Base-by-base conservation (phyloP, 1,139 yeast genomes). In the Saccharomycopsis hybrid region DNA sequence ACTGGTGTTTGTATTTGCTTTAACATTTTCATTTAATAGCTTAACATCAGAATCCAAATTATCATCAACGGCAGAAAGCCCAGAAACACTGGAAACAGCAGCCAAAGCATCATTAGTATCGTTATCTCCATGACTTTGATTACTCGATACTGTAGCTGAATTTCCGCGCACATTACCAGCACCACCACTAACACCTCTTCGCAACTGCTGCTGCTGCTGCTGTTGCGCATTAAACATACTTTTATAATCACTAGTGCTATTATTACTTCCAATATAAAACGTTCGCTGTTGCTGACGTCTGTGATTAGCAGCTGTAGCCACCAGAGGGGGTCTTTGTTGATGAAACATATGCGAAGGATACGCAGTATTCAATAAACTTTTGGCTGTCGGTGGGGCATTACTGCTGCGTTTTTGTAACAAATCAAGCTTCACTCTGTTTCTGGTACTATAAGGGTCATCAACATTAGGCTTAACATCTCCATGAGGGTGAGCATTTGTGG, bases 281-380 rank as follows among this genome's bases (percentile, higher is more conserved):
- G 35, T 29, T 18, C 18, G 18, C 18, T 18, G 18, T 18, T 18
- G 18, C 18, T 18, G 18, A 18, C 18, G 18, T 18, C 18, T 18
- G 18, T 18, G 18, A 18, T 18, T 18, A 18, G 18, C 18, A 18
- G 18, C 18, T 18, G 18, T 18, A 18, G 18, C 18, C 18, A 18
- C 18, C 18, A 18, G 18, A 2, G 47, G 43, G 8, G 50, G 51
- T 24, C 9, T 35, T 24, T 41, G 36, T 40, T 52, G 53, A 35
- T 52, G 52, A 38, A 52, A 52, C 51, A 52, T 51, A 38, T 52
- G 55, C 3, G 52, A 47, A n/a, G 49, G 31, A 27, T 35, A 52
- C 4, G 49, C 54, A n/a, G 53, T 52, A 32, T 43, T 45, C 25
- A 52, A 47, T 28, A 52, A 47, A 4, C 49, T 43, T 39, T 47